phyloP scores from a whole-genome alignment of 495 filamentous ascomycete species.

The Penicillium ochrochloron region DNA sequence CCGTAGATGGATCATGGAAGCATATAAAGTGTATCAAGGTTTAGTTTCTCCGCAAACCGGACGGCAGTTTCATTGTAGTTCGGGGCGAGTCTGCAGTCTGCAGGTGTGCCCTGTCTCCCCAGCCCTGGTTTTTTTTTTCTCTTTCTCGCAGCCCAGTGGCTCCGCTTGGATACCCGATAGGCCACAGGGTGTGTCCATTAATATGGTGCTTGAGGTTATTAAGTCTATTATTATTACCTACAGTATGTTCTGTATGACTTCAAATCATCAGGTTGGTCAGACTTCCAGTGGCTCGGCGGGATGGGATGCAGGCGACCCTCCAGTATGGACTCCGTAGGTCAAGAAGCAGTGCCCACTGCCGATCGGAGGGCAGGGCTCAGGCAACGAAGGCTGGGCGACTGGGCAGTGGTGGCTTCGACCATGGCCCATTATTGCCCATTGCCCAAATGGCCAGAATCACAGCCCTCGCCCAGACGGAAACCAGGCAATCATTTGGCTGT shows the following conservation, averaged over 20 bases:
- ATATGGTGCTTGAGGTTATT: not conserved
- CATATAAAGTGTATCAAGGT: not conserved
- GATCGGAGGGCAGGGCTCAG: conserved; percentile 15
- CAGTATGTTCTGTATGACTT: not conserved
- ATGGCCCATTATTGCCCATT: not conserved
- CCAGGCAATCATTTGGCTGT: not conserved
- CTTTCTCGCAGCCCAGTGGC: not conserved
- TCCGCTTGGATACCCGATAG: conserved; percentile 7
- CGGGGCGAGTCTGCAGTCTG: not conserved
- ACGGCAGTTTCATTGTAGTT: not conserved
- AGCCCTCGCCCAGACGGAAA: too few relatives aligned
- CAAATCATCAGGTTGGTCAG: not conserved
- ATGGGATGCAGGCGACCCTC: conserved; percentile 14
- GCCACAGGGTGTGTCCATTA: not conserved
- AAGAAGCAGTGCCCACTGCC: conserved; percentile 21
- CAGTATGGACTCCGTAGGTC: too few relatives aligned
- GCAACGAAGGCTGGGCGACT: not conserved
- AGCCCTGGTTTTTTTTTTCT: not conserved
- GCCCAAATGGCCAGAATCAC: not conserved
- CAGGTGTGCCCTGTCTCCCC: conserved; percentile 4
- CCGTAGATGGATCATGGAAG: too few relatives aligned
- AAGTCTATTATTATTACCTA: not conserved
- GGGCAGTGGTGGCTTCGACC: not conserved
- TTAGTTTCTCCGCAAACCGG: not conserved
- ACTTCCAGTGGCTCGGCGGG: not conserved